phyloP scores from a whole-genome alignment of 2,329 filamentous ascomycete species.

The Coniochaeta sp. region DNA sequence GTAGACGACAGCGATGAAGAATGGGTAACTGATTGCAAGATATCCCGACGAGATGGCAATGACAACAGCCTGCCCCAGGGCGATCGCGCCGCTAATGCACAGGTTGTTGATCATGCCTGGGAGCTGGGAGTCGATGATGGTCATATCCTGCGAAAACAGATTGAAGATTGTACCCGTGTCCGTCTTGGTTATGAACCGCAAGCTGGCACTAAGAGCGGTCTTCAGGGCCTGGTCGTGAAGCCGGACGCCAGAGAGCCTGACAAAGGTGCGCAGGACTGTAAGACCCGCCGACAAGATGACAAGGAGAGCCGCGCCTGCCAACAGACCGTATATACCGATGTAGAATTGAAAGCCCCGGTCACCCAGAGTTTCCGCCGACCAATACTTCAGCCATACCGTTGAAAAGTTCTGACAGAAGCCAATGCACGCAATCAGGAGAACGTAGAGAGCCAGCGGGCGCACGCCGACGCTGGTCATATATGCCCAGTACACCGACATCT shows the following conservation, averaged over 20 bases:
- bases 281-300: neutral
- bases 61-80: slow-evolving; percentile 2
- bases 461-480: neutral
- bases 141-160: slow-evolving; percentile 8
- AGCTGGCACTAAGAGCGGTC: slow-evolving; percentile 2
- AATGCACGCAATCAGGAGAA: neutral
- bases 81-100: neutral
- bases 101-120: slow-evolving; percentile 4
- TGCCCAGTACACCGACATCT: neutral
- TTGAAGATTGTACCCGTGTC: slow-evolving; percentile 13
- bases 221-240: slow-evolving; percentile 3
- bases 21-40: slow-evolving; percentile 5
- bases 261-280: neutral
- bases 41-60: slow-evolving; percentile 7
- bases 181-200: slow-evolving; percentile 12
- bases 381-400: slow-evolving; percentile 6
- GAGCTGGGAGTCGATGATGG: slow-evolving; percentile 6
- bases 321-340: slow-evolving; percentile 2
- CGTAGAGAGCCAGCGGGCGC: neutral
- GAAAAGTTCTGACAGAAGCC: neutral
- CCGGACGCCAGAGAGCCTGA: neutral
- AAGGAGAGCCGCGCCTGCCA: neutral
- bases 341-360: slow-evolving; percentile 2
- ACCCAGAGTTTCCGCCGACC: slow-evolving; percentile 1
- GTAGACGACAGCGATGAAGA: slow-evolving; percentile 22